A percentile compares a stretch with the other conserved stretches of the same genome.
These are phyloP conservation scores for Fusarium pseudoanthophilum DNA, from an alignment of 2,329 filamentous ascomycete genomes.

Conservation along the genomic window DNA sequence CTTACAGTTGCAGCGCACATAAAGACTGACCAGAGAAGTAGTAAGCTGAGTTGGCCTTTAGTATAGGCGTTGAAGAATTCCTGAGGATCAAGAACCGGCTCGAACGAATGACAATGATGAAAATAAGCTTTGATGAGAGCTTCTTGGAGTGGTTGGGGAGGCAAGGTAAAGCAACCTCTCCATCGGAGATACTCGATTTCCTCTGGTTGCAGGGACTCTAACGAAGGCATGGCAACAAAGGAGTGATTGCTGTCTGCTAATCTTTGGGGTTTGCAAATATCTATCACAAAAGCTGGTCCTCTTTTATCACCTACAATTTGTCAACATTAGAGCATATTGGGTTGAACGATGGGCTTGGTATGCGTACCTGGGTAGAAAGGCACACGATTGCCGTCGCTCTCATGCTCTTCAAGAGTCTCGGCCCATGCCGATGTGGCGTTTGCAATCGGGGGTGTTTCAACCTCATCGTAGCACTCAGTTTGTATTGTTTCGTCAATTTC, in stretches of 20 bases:
- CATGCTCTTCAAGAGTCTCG: not conserved
- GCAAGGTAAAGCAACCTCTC: not conserved
- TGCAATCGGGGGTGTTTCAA: not conserved
- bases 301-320: not conserved
- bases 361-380: not conserved
- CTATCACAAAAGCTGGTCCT: not conserved
- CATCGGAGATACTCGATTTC: not conserved
- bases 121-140: not conserved
- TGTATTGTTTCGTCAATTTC: not conserved
- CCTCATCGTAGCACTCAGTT: rapidly evolving
- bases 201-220: not conserved
- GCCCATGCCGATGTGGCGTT: not conserved
- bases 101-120: not conserved
- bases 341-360: rapidly evolving
- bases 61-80: not conserved
- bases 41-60: not conserved
- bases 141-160: not conserved
- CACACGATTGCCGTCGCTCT: not conserved
- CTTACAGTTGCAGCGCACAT: not conserved
- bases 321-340: rapidly evolving
- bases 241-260: not conserved
- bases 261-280: not conserved
- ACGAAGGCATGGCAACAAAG: not conserved
- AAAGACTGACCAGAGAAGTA: not conserved
- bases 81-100: not conserved